Conservation (phyloP, 2,329 filamentous ascomycete species). For the Endocalyx cinctus region DNA sequence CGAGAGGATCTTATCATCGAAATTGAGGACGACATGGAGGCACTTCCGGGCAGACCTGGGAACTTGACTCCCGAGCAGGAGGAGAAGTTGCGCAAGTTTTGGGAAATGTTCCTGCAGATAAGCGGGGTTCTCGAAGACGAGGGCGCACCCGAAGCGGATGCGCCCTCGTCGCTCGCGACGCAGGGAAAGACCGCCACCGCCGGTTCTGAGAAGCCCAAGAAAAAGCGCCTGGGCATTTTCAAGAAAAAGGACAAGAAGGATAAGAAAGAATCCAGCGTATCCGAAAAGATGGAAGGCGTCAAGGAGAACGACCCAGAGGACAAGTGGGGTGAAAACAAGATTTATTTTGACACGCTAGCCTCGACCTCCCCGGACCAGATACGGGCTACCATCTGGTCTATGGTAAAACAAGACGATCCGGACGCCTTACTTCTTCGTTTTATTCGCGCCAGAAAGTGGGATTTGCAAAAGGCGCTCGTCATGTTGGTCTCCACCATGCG, state of each 20-base stretch:
- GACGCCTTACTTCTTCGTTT: conserved; percentile 81
- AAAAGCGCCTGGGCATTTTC: conserved; percentile 69
- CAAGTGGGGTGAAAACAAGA: conserved; percentile 87
- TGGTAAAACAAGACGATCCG: conserved; percentile 94
- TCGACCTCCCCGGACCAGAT: conserved; percentile 74
- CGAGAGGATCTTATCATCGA: conserved; percentile 5
- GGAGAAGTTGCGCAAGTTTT: conserved; percentile 81
- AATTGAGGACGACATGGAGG: conserved; percentile 20
- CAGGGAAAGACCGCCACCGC: conserved; percentile 16
- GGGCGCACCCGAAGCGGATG: conserved; percentile 26
- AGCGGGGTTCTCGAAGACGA: conserved; percentile 55
- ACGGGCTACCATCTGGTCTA: conserved; percentile 78
- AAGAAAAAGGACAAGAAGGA: conserved; percentile 56
- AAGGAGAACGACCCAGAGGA: conserved; percentile 62
- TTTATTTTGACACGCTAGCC: conserved; percentile 77
- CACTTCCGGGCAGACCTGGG: conserved; percentile 68
- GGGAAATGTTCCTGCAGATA: conserved; percentile 70
- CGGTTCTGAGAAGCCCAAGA: conserved; percentile 60
- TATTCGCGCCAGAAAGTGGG: conserved; percentile 89
- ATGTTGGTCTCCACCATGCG: conserved; percentile 95
- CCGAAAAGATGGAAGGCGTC: conserved; percentile 32
- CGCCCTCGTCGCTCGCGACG: conserved; percentile 22
- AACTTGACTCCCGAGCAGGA: conserved; percentile 89
- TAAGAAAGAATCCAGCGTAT: conserved; percentile 37
- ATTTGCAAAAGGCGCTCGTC: conserved; percentile 84